phyloP scores from a whole-genome alignment of 2,329 filamentous ascomycete species.

The Incumbomyces lentus region DNA sequence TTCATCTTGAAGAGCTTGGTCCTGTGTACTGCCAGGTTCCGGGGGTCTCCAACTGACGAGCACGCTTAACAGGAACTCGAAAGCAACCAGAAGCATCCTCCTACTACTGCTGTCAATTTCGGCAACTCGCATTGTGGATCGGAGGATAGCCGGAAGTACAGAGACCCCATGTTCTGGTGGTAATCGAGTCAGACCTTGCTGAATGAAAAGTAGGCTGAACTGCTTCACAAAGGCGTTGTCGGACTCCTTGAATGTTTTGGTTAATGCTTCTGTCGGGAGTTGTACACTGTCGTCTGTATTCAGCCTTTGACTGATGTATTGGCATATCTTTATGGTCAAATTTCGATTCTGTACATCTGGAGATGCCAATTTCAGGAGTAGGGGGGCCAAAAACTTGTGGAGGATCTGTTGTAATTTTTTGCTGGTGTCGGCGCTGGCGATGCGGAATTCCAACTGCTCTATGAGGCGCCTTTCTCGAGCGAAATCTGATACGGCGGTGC shows the following conservation, averaged over 20 bases:
- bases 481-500: conserved; percentile 29
- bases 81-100: conserved; percentile 55
- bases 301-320: conserved; percentile 59
- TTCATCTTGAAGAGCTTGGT: conserved; percentile 53
- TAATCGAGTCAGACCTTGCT: conserved; percentile 63
- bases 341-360: conserved; percentile 69
- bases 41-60: conserved; percentile 60
- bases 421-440: conserved; percentile 74
- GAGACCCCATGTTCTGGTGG: conserved; percentile 54
- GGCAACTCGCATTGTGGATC: conserved; percentile 42
- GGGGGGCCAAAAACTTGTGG: conserved; percentile 65
- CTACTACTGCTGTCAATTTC: conserved; percentile 28
- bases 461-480: conserved; percentile 71
- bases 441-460: conserved; percentile 74
- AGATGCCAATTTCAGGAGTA: conserved; percentile 78
- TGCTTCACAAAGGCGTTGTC: conserved; percentile 67
- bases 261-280: conserved; percentile 69
- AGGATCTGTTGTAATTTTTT: conserved; percentile 69
- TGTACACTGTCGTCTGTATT: conserved; percentile 54
- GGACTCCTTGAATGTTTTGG: conserved; percentile 81
- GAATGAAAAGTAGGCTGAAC: conserved; percentile 80
- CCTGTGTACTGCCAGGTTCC: conserved; percentile 66
- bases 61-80: conserved; percentile 72
- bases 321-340: conserved; percentile 63
- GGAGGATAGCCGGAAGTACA: conserved; percentile 59